Conservation (phyloP, 148 eudicot genomes). For the Tetragonia tetragonoides region DNA sequence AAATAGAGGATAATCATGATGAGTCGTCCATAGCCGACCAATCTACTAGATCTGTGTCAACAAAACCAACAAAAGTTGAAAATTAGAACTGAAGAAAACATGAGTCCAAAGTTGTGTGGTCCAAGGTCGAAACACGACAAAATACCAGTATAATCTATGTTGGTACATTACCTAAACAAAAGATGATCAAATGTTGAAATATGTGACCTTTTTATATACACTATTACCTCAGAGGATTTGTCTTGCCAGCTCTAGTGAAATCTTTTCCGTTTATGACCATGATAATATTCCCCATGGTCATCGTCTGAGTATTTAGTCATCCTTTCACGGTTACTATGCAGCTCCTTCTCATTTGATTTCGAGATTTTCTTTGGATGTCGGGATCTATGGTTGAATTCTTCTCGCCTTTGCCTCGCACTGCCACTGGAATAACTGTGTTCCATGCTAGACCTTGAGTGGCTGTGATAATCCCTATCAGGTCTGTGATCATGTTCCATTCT, state of each 20-base stretch:
- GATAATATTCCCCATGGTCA: conserved; percentile 36
- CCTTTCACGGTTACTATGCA: conserved; percentile 33
- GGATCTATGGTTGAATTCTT: conserved; percentile 27
- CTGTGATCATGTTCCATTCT: conserved; percentile 30
- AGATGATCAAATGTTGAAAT: conserved; percentile 18
- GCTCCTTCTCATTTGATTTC: conserved; percentile 25
- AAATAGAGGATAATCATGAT: conserved; percentile 33
- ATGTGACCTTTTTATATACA: conserved; percentile 39
- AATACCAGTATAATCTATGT: conserved; percentile 16
- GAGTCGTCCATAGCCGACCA: conserved; percentile 40
- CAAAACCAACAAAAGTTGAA: conserved; percentile 34
- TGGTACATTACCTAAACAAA: conserved; percentile 29
- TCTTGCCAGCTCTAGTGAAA: conserved; percentile 35
- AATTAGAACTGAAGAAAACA: conserved; percentile 34
- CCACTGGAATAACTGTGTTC: conserved; percentile 36
- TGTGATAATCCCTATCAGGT: conserved; percentile 27
- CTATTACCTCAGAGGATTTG: conserved; percentile 41
- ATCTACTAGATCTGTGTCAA: conserved; percentile 44
- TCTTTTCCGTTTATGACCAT: conserved; percentile 44
- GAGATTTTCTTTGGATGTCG: conserved; percentile 27
- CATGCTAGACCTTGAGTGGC: conserved; percentile 29
- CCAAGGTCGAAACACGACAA: conserved; percentile 30
- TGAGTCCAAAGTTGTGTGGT: conserved; percentile 28
- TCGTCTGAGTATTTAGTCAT: conserved; percentile 34
- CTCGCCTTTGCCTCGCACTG: conserved; percentile 25